Base-by-base conservation (phyloP, 23 red algal genomes). In the Cyanidiococcus yangmingshanensis region DNA sequence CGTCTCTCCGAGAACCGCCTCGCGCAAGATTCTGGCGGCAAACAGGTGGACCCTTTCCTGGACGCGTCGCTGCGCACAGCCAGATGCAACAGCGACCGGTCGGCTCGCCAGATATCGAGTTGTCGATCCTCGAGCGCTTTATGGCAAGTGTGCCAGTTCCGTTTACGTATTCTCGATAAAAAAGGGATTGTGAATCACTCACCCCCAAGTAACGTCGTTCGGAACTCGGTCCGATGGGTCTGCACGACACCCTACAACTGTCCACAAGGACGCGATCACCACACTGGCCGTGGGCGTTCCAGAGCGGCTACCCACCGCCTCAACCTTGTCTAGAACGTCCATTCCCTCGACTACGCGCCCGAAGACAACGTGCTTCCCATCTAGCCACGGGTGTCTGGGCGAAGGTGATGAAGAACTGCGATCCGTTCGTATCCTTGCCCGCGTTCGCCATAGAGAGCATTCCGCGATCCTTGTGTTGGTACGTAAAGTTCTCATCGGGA, bases 351-450 rank as follows among this genome's bases (percentile, higher is more conserved):
- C 82, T n/a, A 92, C 79, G 30, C 80, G 40, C 2, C 90, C 90
- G 68, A 95, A 95, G 32, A 95, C 90, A 1, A 95, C 90, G 68
- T 95, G 90, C 67, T 95, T 95, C 0, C 36, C 76, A 59, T 95
- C 90, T 1, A 95, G 81, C 68, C 87, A 88, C 2, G 24, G 59
- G 45, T 30, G 90, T 79, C 58, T 77, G 59, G 45, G 74, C 78
- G 1, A 77, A 81, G 26, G 86, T 89, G 0, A 89, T 32, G 36
- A 96, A 96, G 41, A 96, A 96, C 59, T 96, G 92, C 18, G 68
- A 79, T 32, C 87, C 92, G 57, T 98, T 98, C 36, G 88, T 91
- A 68, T 98, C 59, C 21, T 50, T 50, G 68, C 78, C 78, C 0
- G 78, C 78, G n/a, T 81, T 81, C 1, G 94, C 94, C 94, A 98